These are phyloP conservation scores for Pyricularia pennisetigena DNA, from an alignment of 2,329 filamentous ascomycete genomes.

Conservation along the genomic window DNA sequence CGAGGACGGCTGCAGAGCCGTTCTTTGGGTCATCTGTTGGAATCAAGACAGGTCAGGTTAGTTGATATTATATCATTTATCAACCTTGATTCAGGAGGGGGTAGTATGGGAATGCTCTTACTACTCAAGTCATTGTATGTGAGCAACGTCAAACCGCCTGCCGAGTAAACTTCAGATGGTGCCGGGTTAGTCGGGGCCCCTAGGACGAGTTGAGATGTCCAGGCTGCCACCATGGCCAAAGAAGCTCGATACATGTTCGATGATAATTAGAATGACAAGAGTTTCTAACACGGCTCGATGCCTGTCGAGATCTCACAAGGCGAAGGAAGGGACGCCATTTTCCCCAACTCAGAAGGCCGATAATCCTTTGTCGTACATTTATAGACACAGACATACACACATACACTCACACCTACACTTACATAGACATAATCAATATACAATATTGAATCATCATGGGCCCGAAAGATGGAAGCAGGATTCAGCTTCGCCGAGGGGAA, in stretches of 20 bases:
- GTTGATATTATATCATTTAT: too few species aligned
- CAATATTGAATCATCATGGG: not conserved
- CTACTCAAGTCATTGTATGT: conserved; percentile 5
- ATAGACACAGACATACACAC: not conserved
- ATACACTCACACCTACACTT: not conserved
- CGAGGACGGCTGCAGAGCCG: conserved; percentile 9
- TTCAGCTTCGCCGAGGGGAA: not conserved
- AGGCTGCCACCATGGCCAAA: not conserved
- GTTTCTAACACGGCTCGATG: not conserved
- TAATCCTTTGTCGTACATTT: not conserved
- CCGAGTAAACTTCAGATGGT: not conserved
- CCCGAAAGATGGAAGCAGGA: not conserved
- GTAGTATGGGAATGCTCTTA: too few species aligned
- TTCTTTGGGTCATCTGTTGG: conserved; percentile 5
- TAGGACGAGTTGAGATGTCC: not conserved
- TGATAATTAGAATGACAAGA: not conserved
- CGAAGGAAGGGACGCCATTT: not conserved
- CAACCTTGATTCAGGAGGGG: not conserved
- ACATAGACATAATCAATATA: not conserved
- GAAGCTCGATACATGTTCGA: not conserved
- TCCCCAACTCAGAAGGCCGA: not conserved
- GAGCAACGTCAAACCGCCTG: conserved; percentile 6
- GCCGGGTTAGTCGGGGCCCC: not conserved
- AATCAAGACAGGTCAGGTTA: not conserved
- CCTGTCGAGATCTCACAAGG: not conserved